Evolutionary conservation across 495 filamentous ascomycete genomes (phyloP).

Genomic region (Trichoderma reesei): DNA sequence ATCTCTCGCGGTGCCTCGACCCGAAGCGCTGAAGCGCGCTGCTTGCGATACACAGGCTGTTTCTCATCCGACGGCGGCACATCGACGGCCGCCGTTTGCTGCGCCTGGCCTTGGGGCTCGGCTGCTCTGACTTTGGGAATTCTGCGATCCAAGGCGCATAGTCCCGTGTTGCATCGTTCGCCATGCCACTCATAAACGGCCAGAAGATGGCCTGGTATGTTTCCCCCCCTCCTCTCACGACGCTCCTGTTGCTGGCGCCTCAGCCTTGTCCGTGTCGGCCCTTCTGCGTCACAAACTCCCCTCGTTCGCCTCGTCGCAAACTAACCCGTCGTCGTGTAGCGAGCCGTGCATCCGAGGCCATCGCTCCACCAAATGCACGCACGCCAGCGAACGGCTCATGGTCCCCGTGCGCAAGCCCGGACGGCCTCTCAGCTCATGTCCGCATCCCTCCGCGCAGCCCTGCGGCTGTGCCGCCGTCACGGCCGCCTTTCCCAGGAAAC

Average conservation of each 20-base stretch:
- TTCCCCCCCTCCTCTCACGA: constrained; percentile 6
- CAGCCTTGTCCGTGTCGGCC: too few species aligned
- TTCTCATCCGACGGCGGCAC: not conserved
- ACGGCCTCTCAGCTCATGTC: constrained; percentile 65
- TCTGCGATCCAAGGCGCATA: not conserved
- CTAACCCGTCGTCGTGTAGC: constrained; percentile 31
- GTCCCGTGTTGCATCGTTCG: constrained; percentile 11
- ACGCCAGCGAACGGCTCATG: constrained; percentile 63
- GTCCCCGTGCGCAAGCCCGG: constrained; percentile 73
- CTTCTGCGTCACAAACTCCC: not conserved
- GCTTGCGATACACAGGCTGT: not conserved
- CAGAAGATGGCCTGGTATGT: constrained; percentile 52
- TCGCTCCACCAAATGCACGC: constrained; percentile 74
- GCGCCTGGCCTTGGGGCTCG: not conserved
- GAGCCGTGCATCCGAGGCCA: constrained; percentile 80
- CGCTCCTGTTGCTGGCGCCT: too few species aligned
- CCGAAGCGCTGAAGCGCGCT: not conserved
- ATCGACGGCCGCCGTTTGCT: not conserved
- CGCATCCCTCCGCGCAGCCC: constrained; percentile 52
- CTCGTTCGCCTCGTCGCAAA: constrained; percentile 8
- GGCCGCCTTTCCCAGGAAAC: constrained; percentile 42
- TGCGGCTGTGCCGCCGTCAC: constrained; percentile 42
- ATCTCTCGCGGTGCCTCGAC: not conserved
- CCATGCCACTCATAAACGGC: constrained; percentile 47
- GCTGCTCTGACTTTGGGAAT: not conserved